Base-by-base conservation (phyloP, 768 basidiomycete genomes). In the Tylopilus plumbeoviolaceoides region DNA sequence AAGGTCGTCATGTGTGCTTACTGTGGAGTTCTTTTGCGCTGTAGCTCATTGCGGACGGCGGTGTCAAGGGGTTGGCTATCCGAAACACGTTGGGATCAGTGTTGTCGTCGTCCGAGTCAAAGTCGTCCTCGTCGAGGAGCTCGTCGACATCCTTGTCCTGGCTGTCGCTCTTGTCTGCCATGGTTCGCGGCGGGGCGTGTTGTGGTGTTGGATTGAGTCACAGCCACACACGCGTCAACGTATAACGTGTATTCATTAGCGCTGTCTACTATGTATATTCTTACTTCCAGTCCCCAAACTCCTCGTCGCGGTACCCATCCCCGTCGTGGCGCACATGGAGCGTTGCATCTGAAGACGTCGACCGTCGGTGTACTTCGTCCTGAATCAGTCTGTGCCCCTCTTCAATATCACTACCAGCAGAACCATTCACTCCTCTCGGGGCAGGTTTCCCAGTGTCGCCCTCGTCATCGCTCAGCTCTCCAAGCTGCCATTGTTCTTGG, bases 391-490 rank as follows among this genome's bases (percentile, higher is more conserved):
- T 70, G 6, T 66, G 65, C 9, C 72, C 74, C 59, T 83, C 81
- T 43, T 74, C 73, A 2, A 50, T 59, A 56, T 44, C 58, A 28
- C 33, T 48, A 21, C 45, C 53, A 30, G 36, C 48, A 21, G 44
- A 31, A 40, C 54, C 54, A 53, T 59, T 55, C 51, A 62, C 55
- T 30, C 63, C 60, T 45, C 50, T 58, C 40, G 41, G 50, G 8
- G 23, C 42, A 53, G 61, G 65, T 46, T 66, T 68, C 48, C 58
- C 56, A 14, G 77, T 11, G 73, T 20, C 71, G 4, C 78, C 80
- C 20, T 89, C 86, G 5, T 83, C 82, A 46, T 88, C 88, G 51
- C 84, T 87, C 21, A 73, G 80, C 25, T 87, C 82, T 2, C 90
- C 87, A 2, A 92, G 75, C 43, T 84, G 78, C 89, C 90, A 92